Percentiles rank a stretch among this genome's conserved stretches.
Conservation (phyloP, 1,139 yeast genomes). For the Hyphopichia khmerensis region DNA sequence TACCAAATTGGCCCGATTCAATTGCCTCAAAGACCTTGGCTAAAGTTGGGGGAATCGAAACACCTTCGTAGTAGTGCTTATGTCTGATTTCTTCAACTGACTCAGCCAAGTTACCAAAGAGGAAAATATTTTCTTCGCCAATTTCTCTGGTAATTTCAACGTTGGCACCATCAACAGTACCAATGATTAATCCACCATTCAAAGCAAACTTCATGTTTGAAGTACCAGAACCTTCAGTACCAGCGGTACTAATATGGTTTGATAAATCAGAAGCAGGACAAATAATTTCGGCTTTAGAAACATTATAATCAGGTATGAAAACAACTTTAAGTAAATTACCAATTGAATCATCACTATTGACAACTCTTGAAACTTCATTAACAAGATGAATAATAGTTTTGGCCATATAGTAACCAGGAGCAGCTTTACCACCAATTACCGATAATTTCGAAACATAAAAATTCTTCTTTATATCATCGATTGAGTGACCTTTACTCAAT, state of each 20-base stretch:
- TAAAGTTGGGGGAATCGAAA: conserved; percentile 56
- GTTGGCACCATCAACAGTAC: conserved; percentile 97
- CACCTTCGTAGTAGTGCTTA: conserved; percentile 62
- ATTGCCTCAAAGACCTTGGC: conserved; percentile 64
- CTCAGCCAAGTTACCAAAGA: conserved; percentile 89
- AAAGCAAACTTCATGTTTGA: conserved; percentile 94
- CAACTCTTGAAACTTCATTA: conserved; percentile 76
- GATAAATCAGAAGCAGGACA: conserved; percentile 88
- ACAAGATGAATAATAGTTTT: conserved; percentile 84
- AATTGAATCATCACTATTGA: conserved; percentile 74
- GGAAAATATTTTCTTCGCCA: conserved; percentile 89
- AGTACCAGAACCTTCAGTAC: conserved; percentile 96
- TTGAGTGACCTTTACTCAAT: conserved; percentile 41
- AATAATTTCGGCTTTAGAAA: conserved; percentile 89
- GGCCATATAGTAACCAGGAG: conserved; percentile 96
- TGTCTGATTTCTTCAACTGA: conserved; percentile 84
- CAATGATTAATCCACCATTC: conserved; percentile 91
- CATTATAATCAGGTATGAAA: conserved; percentile 89
- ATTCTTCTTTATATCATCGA: conserved; percentile 58
- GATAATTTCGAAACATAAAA: conserved; percentile 75
- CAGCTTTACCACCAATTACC: conserved; percentile 92
- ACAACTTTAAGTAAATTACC: conserved; percentile 80
- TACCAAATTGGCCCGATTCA: conserved; percentile 71
- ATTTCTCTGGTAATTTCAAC: conserved; percentile 92
- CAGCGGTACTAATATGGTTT: conserved; percentile 96